Evolutionary conservation across 768 basidiomycete genomes (phyloP), one percentile per base, ranked within the genome.

Genomic region (Tulasnella sp.): DNA sequence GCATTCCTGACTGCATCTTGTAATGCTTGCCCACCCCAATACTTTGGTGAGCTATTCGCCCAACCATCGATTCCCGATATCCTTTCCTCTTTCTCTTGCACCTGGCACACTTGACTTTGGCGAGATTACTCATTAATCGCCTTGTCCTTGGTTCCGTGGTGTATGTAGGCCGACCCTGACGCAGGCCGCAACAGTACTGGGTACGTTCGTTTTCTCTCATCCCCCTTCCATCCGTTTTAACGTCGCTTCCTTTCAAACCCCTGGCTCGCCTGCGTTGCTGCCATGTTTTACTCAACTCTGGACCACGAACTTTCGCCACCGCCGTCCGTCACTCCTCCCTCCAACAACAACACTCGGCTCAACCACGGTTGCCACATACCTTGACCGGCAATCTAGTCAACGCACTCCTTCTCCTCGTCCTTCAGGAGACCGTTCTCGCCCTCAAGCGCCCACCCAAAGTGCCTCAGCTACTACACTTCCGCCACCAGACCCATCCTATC

Each of bases 401-500:
- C 69, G 37, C 69, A 70, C 69, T 12, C 69, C 69, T 14, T 70
- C 69, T 70, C 69, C 69, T 70, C 37, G 69, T 34, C 69, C 69
- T 11, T 38, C 31, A 31, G 58, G 58, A 19, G 58, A 34, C 29
- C 58, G 31, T 64, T 64, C 36, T 70, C 69, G 40, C 22, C 69
- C 69, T 31, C 69, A 38, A 70, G 40, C 36, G 69, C 69, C 69
- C 37, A 9, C 67, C 12, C 34, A 34, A 39, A 34, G 34, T 17
- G 34, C 37, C 69, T 42, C 69, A 39, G 37, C 69, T 39, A 38
- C 69, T 36, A 42, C 69, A 25, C 69, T 70, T 25, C 69, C 69
- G 1, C 69, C 69, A 38, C 69, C 36, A 39, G 69, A 70, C 69
- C 37, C 69, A 38, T 36, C 69, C 69, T 70, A 70, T 42, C 37